Evolutionary conservation across 1,284 basidiomycete species (phyloP).

Genomic region (Apiotrichum laibachii): DNA sequence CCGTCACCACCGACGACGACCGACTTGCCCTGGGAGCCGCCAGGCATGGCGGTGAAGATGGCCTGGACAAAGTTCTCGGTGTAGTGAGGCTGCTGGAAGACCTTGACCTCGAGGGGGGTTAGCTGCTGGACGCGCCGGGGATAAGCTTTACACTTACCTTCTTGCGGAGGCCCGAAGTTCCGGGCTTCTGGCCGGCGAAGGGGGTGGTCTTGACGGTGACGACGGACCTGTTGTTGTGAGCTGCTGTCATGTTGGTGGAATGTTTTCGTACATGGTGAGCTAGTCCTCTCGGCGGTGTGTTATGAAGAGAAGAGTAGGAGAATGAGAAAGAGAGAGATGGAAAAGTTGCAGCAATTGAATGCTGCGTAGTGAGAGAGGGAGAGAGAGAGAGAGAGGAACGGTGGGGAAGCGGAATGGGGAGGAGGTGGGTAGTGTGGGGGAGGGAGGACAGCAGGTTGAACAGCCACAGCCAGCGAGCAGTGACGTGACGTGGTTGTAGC

Average conservation of each 20-base stretch:
- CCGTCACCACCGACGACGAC: constrained; percentile 97
- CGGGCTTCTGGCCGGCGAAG: constrained; percentile 74
- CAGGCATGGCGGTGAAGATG: constrained; percentile 85
- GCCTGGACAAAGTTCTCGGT: constrained; percentile 98
- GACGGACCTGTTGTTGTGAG: constrained; percentile 29
- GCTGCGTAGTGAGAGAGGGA: background rate
- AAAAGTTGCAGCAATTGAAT: background rate
- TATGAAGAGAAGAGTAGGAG: background rate
- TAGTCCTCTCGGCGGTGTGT: background rate
- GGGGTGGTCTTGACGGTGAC: constrained; percentile 42
- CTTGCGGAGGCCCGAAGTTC: constrained; percentile 91
- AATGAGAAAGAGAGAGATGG: background rate
- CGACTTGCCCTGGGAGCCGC: constrained; percentile 66
- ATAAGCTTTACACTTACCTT: constrained; percentile 88
- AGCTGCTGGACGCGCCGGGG: background rate
- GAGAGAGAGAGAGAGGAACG: background rate
- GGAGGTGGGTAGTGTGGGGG: too few relatives aligned
- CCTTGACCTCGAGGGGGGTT: constrained; percentile 19
- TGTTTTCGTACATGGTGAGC: background rate
- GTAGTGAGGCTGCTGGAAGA: constrained; percentile 67
- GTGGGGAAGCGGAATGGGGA: background rate
- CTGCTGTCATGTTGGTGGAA: background rate
- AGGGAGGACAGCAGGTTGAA: too few relatives aligned
- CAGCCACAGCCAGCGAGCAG: too few relatives aligned
- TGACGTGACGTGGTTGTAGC: too few relatives aligned